Base-by-base conservation (phyloP, 164 flowering plant genomes). In the Piper betle region DNA sequence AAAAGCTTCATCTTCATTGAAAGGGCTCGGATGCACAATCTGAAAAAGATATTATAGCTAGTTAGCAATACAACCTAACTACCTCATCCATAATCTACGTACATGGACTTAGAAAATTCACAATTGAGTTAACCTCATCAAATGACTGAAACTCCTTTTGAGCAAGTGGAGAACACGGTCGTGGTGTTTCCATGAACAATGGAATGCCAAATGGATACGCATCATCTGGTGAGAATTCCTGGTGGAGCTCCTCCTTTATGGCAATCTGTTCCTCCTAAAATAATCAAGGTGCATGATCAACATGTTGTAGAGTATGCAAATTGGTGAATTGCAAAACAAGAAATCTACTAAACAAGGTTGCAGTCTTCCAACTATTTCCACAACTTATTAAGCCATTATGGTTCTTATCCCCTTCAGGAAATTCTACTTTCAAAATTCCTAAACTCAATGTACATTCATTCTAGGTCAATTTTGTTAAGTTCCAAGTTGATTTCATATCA, bases 211-310 rank as follows among this genome's bases (percentile, higher is more conserved):
- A 61, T 20, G 91, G 84, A 73, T 74, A 88, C 37, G 79, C 79
- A 74, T 91, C 96, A 71, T 91, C 96, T 39, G 88, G 91, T 58
- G 84, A 83, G 77, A 88, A 88, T 39, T 74, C 81, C 64, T 81
- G 69, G 40, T 72, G 50, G 59, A 91, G 78, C 72, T 87, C 86
- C 57, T 74, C 64, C 68, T 70, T 80, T 62, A 87, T 72, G 55
- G 68, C 66, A 16, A 67, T 75, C 53, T 75, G 66, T 60, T 87
- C 91, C 56, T 81, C 90, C 97, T 89, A 80, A 69, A 67, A 64
- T 15, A 46, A 5, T 15, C 50, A 46, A 46, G 11, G 11, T 46
- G 50, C 50, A 12, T 46, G 50, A 10, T 46, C 10, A 46, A 25
- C 33, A 25, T 25, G 33, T 25, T 25, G 33, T 25, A 25, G 33